Evolutionary conservation across 345 rosid genomes (phyloP), one percentile per base, ranked within the genome.

Genomic region (Acer yangbiense): DNA sequence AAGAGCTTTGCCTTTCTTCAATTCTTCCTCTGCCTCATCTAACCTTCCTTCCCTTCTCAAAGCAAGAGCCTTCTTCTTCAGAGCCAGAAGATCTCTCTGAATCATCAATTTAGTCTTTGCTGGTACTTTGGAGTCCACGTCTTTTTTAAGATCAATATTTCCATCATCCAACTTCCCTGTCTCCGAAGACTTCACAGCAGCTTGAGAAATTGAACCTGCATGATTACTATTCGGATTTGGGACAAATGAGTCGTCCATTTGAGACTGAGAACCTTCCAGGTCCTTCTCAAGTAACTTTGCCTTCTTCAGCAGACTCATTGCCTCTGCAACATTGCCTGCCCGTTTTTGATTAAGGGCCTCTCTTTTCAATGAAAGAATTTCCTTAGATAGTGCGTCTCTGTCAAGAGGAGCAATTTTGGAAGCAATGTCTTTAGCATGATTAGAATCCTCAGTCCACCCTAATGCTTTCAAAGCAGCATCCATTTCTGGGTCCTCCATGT

Each of bases 401-500:
- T 80, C 85, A 46, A 80, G 20, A 73, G 81, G 70, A 77, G 78
- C 71, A 29, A 85, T 64, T 13, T 70, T 80, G 7, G 80, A 5
- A 27, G 73, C 77, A 61, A 67, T 20, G 50, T 63, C 79, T 76
- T 85, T 88, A 44, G 64, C 72, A 29, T 68, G 75, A 77, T 78
- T 80, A 82, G 84, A 82, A 68, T 90, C 94, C 54, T 92, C 97
- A n/a, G 74, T 75, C 99, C 97, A 93, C 64, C 99, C 99, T 78
- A 93, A 68, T 25, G 95, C 91, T 78, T 75, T 81, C 72, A 95
- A 77, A 23, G 96, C 86, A 82, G 92, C 88, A 77, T 88, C 90
- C 9, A 95, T 83, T 77, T 91, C 91, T 2, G 97, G 99, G 69
- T 95, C 98, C 79, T 87, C 85, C 89, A 92, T 84, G 82, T 96